Conservation (phyloP, 306 rosid genomes). For the Malus orientalis region DNA sequence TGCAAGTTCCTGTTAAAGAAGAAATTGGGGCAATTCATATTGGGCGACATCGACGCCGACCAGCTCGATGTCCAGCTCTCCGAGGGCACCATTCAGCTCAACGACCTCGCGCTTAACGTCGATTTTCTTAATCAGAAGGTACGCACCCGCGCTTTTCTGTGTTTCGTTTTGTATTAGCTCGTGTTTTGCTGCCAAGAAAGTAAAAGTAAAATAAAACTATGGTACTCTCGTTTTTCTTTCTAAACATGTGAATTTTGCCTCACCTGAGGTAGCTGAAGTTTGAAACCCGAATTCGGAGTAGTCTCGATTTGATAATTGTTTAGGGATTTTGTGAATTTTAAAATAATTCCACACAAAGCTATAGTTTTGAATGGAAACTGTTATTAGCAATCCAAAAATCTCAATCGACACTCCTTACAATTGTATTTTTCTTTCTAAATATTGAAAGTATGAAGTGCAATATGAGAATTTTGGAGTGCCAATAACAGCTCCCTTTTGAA, state of each 20-base stretch:
- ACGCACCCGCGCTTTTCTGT: slow-evolving; percentile 16
- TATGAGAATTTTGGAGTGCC: too few species aligned
- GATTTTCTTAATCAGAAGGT: slow-evolving; percentile 80
- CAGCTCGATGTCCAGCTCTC: slow-evolving; percentile 88
- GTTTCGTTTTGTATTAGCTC: background rate
- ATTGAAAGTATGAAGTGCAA: too few species aligned
- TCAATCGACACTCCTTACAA: too few species aligned
- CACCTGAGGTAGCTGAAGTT: background rate
- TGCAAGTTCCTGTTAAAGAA: slow-evolving; percentile 85
- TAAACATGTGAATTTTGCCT: background rate
- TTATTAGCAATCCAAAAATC: too few species aligned
- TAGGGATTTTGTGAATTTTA: background rate
- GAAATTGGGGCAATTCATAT: slow-evolving; percentile 79
- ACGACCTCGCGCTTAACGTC: slow-evolving; percentile 79
- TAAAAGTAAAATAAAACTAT: background rate
- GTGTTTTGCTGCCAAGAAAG: background rate
- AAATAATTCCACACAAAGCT: background rate
- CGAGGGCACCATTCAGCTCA: slow-evolving; percentile 82
- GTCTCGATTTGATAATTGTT: background rate
- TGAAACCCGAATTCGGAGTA: background rate
- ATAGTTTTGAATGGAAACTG: background rate
- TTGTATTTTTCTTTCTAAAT: too few species aligned
- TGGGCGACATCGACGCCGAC: slow-evolving; percentile 83
- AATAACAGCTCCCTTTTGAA: background rate
- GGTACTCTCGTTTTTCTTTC: background rate